These are phyloP conservation scores for Moesziomyces parantarcticus DNA, from an alignment of 1,284 basidiomycete genomes.

Conservation along the genomic window DNA sequence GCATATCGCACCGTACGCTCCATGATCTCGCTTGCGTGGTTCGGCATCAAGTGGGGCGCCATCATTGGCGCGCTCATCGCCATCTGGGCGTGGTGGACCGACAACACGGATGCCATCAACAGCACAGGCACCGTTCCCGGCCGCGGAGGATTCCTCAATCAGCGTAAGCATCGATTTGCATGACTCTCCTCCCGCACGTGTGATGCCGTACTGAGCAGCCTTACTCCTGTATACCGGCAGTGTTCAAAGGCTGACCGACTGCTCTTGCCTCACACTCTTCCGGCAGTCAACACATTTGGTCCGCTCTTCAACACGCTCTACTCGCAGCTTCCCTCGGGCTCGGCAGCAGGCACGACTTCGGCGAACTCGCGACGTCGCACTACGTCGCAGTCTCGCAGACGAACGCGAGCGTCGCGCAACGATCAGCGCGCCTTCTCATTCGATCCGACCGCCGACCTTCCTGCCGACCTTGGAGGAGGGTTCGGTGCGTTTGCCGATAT, in stretches of 20 bases:
- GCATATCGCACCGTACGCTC: constrained; percentile 51
- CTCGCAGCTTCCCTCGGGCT: constrained; percentile 28
- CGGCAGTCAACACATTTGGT: constrained; percentile 29
- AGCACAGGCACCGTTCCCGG: constrained; percentile 29
- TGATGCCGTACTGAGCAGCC: not conserved
- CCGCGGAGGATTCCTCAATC: constrained; percentile 27
- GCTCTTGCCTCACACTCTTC: not conserved
- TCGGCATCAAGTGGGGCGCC: constrained; percentile 58
- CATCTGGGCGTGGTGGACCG: constrained; percentile 56
- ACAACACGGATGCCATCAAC: constrained; percentile 43
- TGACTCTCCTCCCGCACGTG: not conserved
- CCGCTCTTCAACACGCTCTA: constrained; percentile 43
- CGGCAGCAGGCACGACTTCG: constrained; percentile 3
- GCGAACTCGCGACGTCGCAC: constrained; percentile 5
- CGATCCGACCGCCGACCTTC: constrained; percentile 16
- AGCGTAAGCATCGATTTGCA: constrained; percentile 32
- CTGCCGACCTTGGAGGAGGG: constrained; percentile 32
- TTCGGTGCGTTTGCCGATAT: constrained; percentile 37
- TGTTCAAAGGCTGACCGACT: constrained; percentile 30
- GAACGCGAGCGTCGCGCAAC: constrained; percentile 15
- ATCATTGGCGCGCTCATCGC: constrained; percentile 52
- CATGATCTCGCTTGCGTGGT: constrained; percentile 49
- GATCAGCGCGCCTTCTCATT: constrained; percentile 18
- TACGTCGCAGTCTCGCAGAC: constrained; percentile 14
- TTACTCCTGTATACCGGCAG: constrained; percentile 4